Conservation (phyloP, 352 stramenopile species). For the Phytophthora crassamura region DNA sequence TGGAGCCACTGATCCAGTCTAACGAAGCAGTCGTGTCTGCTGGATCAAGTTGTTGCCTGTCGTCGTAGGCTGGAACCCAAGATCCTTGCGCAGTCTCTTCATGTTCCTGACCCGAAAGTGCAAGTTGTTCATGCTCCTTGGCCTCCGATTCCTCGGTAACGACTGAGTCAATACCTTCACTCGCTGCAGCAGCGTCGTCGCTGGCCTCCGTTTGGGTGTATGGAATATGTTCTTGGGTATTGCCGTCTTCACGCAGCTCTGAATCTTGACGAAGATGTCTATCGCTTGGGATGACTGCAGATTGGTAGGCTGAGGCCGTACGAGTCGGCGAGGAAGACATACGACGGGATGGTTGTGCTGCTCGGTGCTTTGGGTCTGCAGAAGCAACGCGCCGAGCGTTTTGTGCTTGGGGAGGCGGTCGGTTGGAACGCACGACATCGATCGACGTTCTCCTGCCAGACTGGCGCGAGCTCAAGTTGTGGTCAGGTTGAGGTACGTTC, state of each 20-base stretch:
- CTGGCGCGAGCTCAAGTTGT: conserved; percentile 12
- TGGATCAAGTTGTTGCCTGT: not conserved
- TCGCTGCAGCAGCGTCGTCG: not conserved
- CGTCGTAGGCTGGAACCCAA: conserved; percentile 1
- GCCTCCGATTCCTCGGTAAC: not conserved
- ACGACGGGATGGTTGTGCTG: not conserved
- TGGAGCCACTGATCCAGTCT: not conserved
- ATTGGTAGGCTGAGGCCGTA: not conserved
- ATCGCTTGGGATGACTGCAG: not conserved
- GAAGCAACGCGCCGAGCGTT: conserved; percentile 25
- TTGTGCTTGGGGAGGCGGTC: not conserved
- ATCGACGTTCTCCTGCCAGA: conserved; percentile 25
- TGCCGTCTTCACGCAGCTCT: too few species aligned
- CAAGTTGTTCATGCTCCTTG: conserved; percentile 13
- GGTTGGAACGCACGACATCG: not conserved
- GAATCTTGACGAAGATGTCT: too few species aligned
- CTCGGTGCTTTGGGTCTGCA: conserved; percentile 23
- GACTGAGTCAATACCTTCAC: not conserved
- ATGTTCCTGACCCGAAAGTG: conserved; percentile 4
- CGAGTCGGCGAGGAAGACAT: conserved; percentile 4
- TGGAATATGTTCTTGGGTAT: too few species aligned
- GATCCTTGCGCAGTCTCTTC: not conserved
- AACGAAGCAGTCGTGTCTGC: not conserved
- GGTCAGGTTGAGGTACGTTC: not conserved
- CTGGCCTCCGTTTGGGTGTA: too few species aligned